Base-by-base conservation (phyloP, 1,284 basidiomycete species). In the Rhodotorula sp. region DNA sequence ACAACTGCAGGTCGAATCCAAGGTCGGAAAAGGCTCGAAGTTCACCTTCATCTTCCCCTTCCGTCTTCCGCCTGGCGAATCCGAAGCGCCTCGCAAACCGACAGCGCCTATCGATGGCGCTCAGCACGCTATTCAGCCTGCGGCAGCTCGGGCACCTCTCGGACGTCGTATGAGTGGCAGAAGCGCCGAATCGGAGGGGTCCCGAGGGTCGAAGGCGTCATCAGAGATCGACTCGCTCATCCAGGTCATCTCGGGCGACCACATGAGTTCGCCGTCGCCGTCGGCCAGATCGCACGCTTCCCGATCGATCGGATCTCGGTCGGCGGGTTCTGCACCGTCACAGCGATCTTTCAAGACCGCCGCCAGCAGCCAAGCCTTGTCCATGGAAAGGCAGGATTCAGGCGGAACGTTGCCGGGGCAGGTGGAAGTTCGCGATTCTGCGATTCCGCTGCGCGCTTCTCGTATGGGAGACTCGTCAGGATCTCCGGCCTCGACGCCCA, bases 1-100 rank as follows among this genome's bases (percentile, higher is more conserved):
- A 10, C 82, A 83, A 72, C 73, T 83, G 8, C 79, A 80, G 23
- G 82, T 82, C 52, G 82, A 83, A 56, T 82, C 81, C 26, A 80
- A 78, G 20, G 81, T 80, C 8, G 79, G 79, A 59, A 73, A 80
- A 68, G 82, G 82, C 12, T 80, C 81, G 2, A 80, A 79, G 46
- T 82, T 83, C 76, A 81, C 82, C 15, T 80, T 81, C 68, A 76
- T 79, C 51, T 76, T 83, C n/a, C 81, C 81, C 21, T 82, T 83
- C 74, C 69, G 71, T 31, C 65, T 79, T 15, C 78, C 79, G 20
- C 43, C 46, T 5, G n/a, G 29, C 18, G 58, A 52, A 14, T 16
- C 31, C 29, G 60, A 47, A 18, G 16, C 48, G 0, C n/a, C 57
- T 34, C 16, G 43, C 14, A 18, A 15, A 12, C 47, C 46, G 39